These are phyloP conservation scores for Cytospora leucostoma DNA, from an alignment of 2,329 filamentous ascomycete genomes.

Conservation along the genomic window DNA sequence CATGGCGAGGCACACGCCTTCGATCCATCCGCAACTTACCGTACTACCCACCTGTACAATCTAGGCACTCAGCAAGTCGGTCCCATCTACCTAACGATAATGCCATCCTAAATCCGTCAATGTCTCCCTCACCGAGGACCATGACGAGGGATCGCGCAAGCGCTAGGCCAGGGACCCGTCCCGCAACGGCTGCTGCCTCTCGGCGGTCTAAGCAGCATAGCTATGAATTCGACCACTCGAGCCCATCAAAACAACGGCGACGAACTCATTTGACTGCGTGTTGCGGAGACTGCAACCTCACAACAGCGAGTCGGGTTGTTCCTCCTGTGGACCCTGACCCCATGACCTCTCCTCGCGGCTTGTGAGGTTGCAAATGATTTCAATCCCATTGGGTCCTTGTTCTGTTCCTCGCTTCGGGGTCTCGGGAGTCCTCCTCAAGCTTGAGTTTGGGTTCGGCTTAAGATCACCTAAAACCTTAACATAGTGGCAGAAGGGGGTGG, in stretches of 20 bases:
- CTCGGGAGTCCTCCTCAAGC: constrained; percentile 8
- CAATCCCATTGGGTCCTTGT: constrained; percentile 12
- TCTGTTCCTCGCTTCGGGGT: constrained; percentile 8
- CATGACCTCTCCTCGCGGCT: constrained; percentile 27
- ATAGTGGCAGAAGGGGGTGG: constrained; percentile 13
- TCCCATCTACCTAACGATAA: background rate
- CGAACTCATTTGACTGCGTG: constrained; percentile 2
- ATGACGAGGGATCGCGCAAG: constrained; percentile 8
- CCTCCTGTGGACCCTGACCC: constrained; percentile 24
- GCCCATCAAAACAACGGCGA: constrained; percentile 2
- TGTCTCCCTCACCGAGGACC: background rate
- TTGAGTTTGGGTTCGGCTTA: constrained; percentile 1
- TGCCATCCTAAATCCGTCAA: background rate
- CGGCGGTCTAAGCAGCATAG: constrained; percentile 20
- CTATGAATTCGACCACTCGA: background rate
- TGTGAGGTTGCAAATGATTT: constrained; percentile 24
- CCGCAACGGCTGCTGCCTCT: constrained; percentile 15
- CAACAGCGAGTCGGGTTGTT: constrained; percentile 26
- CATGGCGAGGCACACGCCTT: background rate
- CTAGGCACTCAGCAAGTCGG: background rate
- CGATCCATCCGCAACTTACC: background rate
- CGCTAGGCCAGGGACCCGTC: constrained; percentile 5
- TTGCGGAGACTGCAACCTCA: constrained; percentile 23
- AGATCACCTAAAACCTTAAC: constrained; percentile 1
- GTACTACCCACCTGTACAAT: background rate